These are phyloP conservation scores for Sicyos edulis DNA, from an alignment of 306 rosid genomes.

Conservation along the genomic window DNA sequence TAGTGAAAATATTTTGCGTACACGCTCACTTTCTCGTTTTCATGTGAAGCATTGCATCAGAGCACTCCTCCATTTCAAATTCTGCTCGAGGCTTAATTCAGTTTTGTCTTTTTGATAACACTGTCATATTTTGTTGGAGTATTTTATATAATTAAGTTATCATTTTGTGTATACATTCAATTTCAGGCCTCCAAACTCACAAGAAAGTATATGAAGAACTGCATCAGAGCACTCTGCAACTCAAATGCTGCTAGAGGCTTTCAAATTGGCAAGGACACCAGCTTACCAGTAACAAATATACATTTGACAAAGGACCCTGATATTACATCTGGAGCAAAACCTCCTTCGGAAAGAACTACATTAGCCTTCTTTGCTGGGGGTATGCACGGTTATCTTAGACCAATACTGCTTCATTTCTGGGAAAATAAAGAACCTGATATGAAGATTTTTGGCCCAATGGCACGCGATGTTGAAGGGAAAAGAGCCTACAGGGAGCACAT, in stretches of 20 bases:
- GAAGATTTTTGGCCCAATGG: slow-evolving; percentile 78
- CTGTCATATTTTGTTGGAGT: neutral
- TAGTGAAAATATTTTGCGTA: neutral
- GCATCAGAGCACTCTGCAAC: slow-evolving; percentile 73
- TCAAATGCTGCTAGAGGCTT: slow-evolving; percentile 62
- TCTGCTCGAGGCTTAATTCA: slow-evolving; percentile 44
- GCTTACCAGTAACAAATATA: slow-evolving; percentile 42
- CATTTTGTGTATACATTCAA: slow-evolving; percentile 17
- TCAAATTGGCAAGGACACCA: slow-evolving; percentile 65
- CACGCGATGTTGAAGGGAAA: slow-evolving; percentile 55
- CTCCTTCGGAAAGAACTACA: slow-evolving; percentile 50
- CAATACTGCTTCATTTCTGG: slow-evolving; percentile 65
- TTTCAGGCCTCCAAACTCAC: slow-evolving; percentile 69
- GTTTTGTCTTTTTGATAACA: neutral
- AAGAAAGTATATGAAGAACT: slow-evolving; percentile 44
- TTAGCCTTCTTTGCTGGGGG: slow-evolving; percentile 77
- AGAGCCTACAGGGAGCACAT: slow-evolving; percentile 55
- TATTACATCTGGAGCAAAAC: slow-evolving; percentile 37
- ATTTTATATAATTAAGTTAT: neutral
- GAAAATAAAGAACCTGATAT: slow-evolving; percentile 60
- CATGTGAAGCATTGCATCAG: slow-evolving; percentile 54
- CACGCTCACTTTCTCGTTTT: slow-evolving; percentile 45
- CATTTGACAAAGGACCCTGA: neutral
- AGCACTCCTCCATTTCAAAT: slow-evolving; percentile 60
- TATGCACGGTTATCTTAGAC: slow-evolving; percentile 77